Base-by-base conservation (phyloP, 2,329 filamentous ascomycete genomes). In the Sporothrix sp. region DNA sequence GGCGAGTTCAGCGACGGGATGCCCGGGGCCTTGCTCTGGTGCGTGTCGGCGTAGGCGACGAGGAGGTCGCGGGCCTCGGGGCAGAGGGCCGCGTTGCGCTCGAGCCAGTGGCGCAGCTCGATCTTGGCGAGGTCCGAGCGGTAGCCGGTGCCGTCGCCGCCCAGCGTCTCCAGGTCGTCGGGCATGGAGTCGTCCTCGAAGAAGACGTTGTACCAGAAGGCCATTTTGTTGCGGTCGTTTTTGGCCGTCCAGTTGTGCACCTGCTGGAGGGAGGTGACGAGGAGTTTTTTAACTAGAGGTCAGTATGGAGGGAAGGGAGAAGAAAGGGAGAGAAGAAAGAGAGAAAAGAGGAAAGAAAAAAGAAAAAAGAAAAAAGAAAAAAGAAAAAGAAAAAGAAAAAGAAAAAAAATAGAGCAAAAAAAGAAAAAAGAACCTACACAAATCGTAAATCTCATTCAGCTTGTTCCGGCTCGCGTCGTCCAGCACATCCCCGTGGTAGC, bases 211-310 rank as follows among this genome's bases (percentile, higher is more conserved):
- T 76, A 78, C 80, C 81, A 84, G 54, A 84, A 84, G 0, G 76
- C 72, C 78, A 83, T 84, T 61, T 84, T 84, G 63, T 83, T 83
- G 32, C 81, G 69, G 59, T 84, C 80, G 58, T 84, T 81, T 54
- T 82, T 82, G 51, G 80, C 79, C 1, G 79, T 81, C 79, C 81
- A 83, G 61, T 84, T 84, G 57, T 84, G 80, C 2, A 79, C 76
- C 61, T 84, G 79, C 58, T 84, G 81, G 11, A 84, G 65, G 2
- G 77, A 78, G 0, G 80, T 83, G 2, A 84, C 79, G 2, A 84
- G 68, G 1, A 84, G 66, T 59, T 82, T 83, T 57, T 84, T 84
- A 62, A 80, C 79, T 82, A 49, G 49, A 65, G 58, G 28, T 55
- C 11, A 55, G 48, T 21, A 7, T 11, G 27, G n/a, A n/a, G n/a